Evolutionary conservation across 345 rosid species (phyloP).

Genomic region (Carallia pectinifolia): DNA sequence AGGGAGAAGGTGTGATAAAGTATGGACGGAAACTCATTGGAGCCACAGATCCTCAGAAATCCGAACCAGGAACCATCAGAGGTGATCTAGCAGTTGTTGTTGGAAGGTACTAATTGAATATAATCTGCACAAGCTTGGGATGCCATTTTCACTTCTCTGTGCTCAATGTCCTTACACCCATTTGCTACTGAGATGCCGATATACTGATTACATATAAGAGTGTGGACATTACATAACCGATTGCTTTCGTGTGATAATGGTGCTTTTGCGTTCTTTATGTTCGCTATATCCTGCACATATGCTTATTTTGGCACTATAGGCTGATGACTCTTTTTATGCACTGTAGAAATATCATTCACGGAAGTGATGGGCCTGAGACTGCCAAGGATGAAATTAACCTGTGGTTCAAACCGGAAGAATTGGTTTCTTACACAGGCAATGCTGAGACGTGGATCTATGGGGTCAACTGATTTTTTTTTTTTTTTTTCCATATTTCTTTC

Average conservation of each 20-base stretch:
- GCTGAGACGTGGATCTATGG: slow-evolving; percentile 96
- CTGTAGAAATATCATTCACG: slow-evolving; percentile 89
- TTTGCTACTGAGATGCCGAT: not conserved
- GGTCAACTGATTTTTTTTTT: slow-evolving; percentile 36
- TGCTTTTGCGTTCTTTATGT: not conserved
- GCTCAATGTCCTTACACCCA: not conserved
- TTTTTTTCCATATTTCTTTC: slow-evolving; percentile 12
- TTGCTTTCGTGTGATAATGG: not conserved
- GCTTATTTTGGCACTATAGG: not conserved
- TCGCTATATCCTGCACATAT: too few relatives aligned
- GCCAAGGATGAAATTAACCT: slow-evolving; percentile 83
- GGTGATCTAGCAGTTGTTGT: slow-evolving; percentile 95
- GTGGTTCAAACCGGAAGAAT: slow-evolving; percentile 96
- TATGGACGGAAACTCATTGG: slow-evolving; percentile 96
- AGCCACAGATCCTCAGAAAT: slow-evolving; percentile 98
- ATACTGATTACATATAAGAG: not conserved
- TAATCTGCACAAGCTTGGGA: not conserved
- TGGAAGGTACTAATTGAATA: slow-evolving; percentile 60
- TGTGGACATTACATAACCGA: not conserved
- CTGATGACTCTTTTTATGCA: not conserved
- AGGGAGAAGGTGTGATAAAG: slow-evolving; percentile 93
- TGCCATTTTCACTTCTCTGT: not conserved
- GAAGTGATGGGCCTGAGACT: slow-evolving; percentile 98
- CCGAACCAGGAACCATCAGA: slow-evolving; percentile 96
- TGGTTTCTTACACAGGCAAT: slow-evolving; percentile 75